phyloP scores from a whole-genome alignment of 495 filamentous ascomycete species.

The Letharia lupina region DNA sequence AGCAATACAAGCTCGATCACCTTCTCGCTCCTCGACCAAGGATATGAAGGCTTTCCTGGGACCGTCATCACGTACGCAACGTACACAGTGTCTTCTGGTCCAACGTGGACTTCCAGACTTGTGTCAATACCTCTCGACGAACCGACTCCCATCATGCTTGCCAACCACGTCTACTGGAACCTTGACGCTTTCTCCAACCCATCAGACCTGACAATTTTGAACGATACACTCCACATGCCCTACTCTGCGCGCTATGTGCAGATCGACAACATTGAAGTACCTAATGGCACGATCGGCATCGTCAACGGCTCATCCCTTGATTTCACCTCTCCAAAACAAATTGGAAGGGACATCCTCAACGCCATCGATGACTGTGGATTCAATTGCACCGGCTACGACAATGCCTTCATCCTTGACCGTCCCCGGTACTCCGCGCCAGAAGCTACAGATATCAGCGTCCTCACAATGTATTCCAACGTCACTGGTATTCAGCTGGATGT shows the following conservation, averaged over 20 bases:
- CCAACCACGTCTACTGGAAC: constrained; percentile 84
- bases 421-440: constrained; percentile 50
- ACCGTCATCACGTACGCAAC: constrained; percentile 71
- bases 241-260: constrained; percentile 59
- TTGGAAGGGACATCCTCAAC: constrained; percentile 57
- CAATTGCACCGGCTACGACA: constrained; percentile 71
- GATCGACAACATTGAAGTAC: constrained; percentile 70
- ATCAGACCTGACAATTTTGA: constrained; percentile 54
- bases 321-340: constrained; percentile 67
- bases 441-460: constrained; percentile 52
- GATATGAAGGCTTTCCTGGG: constrained; percentile 69
- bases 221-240: constrained; percentile 65
- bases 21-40: constrained; percentile 69
- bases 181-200: constrained; percentile 66
- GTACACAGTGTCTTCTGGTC: constrained; percentile 51
- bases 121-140: constrained; percentile 66
- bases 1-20: constrained; percentile 60
- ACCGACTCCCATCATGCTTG: constrained; percentile 73
- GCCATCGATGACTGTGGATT: constrained; percentile 59
- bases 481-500: constrained; percentile 67
- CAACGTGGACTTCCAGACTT: constrained; percentile 40
- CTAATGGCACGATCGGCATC: constrained; percentile 62
- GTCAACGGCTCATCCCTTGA: constrained; percentile 60
- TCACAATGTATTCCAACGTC: constrained; percentile 47
- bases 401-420: constrained; percentile 62